Evolutionary conservation across 768 basidiomycete genomes (phyloP).

Genomic region (Mycena albidolilacea): DNA sequence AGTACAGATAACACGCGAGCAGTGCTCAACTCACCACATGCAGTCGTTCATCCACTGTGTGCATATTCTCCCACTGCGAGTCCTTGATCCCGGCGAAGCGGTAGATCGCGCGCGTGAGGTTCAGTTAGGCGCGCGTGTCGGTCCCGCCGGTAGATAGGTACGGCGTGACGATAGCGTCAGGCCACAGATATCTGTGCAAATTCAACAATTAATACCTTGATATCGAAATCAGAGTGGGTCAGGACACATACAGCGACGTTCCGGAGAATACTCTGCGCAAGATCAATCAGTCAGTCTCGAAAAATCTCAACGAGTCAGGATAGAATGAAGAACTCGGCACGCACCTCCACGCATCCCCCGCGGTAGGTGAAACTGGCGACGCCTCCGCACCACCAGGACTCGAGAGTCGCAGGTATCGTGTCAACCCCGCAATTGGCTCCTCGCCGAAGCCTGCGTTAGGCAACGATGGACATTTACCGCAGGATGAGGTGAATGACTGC

Average conservation of each 20-base stretch:
- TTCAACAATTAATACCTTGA: neutral
- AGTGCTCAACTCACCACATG: too few relatives aligned
- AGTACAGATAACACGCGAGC: too few relatives aligned
- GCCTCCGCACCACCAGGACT: slow-evolving; percentile 20
- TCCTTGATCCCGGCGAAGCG: slow-evolving; percentile 22
- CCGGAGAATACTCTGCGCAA: slow-evolving; percentile 21
- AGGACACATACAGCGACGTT: neutral
- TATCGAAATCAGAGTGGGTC: neutral
- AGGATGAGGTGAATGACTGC: too few relatives aligned
- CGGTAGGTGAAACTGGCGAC: slow-evolving; percentile 24
- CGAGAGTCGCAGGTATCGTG: slow-evolving; percentile 23
- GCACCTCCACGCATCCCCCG: slow-evolving; percentile 30
- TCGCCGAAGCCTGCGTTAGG: slow-evolving; percentile 15
- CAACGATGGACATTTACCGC: too few relatives aligned
- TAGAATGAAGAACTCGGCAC: neutral
- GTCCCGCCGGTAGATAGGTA: slow-evolving; percentile 33
- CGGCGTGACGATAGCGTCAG: slow-evolving; percentile 29
- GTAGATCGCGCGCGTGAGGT: slow-evolving; percentile 26
- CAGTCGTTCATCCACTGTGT: neutral
- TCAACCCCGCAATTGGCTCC: neutral
- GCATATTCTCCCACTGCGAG: too few relatives aligned
- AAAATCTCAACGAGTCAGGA: too few relatives aligned
- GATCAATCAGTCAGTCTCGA: too few relatives aligned
- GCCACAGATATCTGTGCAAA: slow-evolving; percentile 17
- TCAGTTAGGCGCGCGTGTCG: slow-evolving; percentile 28